Base-by-base conservation (phyloP, 768 basidiomycete species). In the Butyriboletus loyo region DNA sequence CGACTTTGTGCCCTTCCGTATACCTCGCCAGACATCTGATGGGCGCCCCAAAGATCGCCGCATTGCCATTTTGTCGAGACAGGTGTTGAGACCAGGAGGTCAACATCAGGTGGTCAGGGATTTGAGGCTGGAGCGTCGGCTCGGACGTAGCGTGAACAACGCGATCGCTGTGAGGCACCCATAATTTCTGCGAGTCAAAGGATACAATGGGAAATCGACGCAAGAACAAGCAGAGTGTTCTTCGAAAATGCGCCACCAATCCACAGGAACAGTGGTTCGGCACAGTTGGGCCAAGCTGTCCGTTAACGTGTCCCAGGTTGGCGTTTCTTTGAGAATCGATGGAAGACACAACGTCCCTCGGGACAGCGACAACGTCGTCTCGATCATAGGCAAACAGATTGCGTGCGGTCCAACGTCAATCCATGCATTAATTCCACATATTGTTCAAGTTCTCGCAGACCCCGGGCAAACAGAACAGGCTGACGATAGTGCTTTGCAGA, bases 361-460 rank as follows among this genome's bases (percentile, higher is more conserved):
- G 10, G 73, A 69, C 3, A 45, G 45, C 24, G 52, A 36, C 35
- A 68, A 24, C 15, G 53, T 55, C 30, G 57, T n/a, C 62, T 74
- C 76, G 9, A 89, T 61, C 77, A 86, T 79, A 0, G 84, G 78
- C 4, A 87, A 69, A 14, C 77, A 75, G 4, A 75, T 75, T 0
- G 80, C 70, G 55, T 87, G 84, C 11, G 87, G 84, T 2, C 87
- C 82, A 38, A 88, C 75, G 65, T 89, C 87, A 8, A 89, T 72
- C 81, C 82, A 88, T 0, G 73, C 75, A 37, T 73, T 73, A 7
- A 75, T 63, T 14, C 65, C 13, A 65, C 22, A 14, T 52, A 54
- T 6, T 69, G 55, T 1, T 73, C 28, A 10, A 83, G 71, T 0
- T 75, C 67, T n/a, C 64, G 67, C 2, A 88, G 62, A 13, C 80